Base-by-base conservation (phyloP, 495 filamentous ascomycete species). In the Penicillium silybi region DNA sequence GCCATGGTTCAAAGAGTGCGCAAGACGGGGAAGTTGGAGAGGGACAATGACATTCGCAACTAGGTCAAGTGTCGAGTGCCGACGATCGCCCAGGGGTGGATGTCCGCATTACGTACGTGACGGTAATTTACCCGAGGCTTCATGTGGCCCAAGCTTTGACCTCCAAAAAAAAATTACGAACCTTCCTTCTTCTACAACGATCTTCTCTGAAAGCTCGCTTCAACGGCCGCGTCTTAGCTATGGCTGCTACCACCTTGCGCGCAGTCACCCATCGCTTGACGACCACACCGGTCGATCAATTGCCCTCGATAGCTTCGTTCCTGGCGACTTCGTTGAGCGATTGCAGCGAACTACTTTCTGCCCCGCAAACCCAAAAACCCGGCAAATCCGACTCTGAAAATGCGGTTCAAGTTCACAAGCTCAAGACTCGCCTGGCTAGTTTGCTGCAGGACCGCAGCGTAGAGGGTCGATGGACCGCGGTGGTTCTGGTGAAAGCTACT, bases 401-500 rank as follows among this genome's bases (percentile, higher is more conserved):
- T 69, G 72, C 75, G 3, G 67, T 81, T 0, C 81, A 87, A 38
- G 74, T 90, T 13, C 89, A 95, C 69, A 90, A 86, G 62, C 74
- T 92, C 47, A 87, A 85, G 62, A 90, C 87, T 18, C 83, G 88
- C 46, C 73, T 97, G 53, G 84, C 83, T 13, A 81, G 85, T 6
- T 71, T 96, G 42, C 66, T 95, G 44, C 84, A 86, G 57, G 89
- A 90, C 50, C 85, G 83, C 54, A 87, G 63, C 32, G 53, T 77
- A 5, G 80, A 91, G 53, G 86, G 83, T 32, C 84, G 89, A 60
- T 95, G 89, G 76, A 77, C 85, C 9, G 89, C 82, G 1, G 82
- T 88, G 27, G 81, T 87, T 20, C 66, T 97, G 44, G 77, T 90
- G 57, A 96, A 95, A 69, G 79, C 85, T n/a, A 74, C 83, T 13